Evolutionary conservation across 306 rosid species (phyloP), one percentile per base, ranked within the genome.

Genomic region (Crotalaria pallida): DNA sequence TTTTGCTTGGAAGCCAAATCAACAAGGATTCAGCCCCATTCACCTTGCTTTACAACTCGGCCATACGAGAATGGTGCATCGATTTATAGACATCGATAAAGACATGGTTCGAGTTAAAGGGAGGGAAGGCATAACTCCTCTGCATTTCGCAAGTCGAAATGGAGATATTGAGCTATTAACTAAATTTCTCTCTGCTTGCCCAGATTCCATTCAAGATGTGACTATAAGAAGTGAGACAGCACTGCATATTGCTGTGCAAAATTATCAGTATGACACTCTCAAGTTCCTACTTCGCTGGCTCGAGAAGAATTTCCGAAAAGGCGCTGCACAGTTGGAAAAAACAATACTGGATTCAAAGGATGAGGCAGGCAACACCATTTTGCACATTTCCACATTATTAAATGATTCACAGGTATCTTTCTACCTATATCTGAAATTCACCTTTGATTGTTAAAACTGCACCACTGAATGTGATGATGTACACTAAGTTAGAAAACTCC

Each of bases 191-290:
- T 15, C 2, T 0, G 55, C n/a, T 7, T 82, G 86, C 10, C 83
- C 86, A 0, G 49, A 75, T 33, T 69, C 74, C 4, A 70, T 78
- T 8, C 4, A 64, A 19, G 83, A 58, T 64, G 58, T 58, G 26
- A 78, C 72, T 1, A 24, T 52, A 12, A 67, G 19, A 7, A 60
- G 66, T n/a, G 84, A 83, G 43, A 78, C 73, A 13, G 83, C 79
- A 24, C 16, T 82, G 6, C 86, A 82, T 55, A 23, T 75, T 44
- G 81, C 83, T 12, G 48, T 67, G 10, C 72, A 12, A 5, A 16
- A 19, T 24, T 3, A n/a, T 41, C 52, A 29, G n/a, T 6, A 13
- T 0, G 64, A 47, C 0, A 76, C 76, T 12, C 31, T 76, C 0
- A 6, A 72, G 18, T 17, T 71, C 31, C n/a, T 81, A 10, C 0